phyloP scores from a whole-genome alignment of 2,329 filamentous ascomycete species.

The Fusarium chlamydosporum region DNA sequence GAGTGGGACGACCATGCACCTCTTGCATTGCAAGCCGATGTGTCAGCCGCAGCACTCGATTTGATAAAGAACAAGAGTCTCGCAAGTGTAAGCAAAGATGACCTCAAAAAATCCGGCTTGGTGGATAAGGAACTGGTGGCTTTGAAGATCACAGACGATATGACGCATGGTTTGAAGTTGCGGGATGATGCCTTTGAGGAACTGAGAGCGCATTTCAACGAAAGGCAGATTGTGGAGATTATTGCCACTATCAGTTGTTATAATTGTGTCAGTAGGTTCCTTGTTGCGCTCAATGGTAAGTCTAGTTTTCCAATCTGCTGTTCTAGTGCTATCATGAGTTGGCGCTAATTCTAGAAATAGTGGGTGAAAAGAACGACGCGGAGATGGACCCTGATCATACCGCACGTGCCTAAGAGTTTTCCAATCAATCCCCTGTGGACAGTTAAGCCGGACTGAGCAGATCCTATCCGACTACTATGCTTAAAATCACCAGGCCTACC shows the following conservation, averaged over 20 bases:
- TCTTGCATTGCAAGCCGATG: neutral
- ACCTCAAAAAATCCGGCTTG: neutral
- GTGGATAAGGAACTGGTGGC: neutral
- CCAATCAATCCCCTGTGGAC: neutral
- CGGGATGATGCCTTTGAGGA: neutral
- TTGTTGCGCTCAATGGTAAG: slow-evolving; percentile 1
- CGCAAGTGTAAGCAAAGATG: neutral
- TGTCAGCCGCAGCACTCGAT: neutral
- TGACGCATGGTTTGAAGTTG: neutral
- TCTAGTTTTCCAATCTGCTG: neutral
- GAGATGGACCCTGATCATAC: neutral
- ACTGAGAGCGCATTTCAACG: neutral
- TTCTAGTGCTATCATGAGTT: neutral
- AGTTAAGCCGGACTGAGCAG: neutral
- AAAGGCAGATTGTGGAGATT: neutral
- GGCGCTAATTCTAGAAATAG: neutral
- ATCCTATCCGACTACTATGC: neutral
- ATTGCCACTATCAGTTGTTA: neutral
- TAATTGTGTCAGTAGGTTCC: neutral
- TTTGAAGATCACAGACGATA: neutral
- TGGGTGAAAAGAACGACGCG: neutral
- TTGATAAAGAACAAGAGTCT: neutral
- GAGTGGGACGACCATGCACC: slow-evolving; percentile 1
- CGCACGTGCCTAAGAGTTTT: neutral
- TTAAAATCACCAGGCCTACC: too few species aligned